A percentile compares a stretch with the other conserved stretches of the same genome.
phyloP scores from a whole-genome alignment of 805 yeast genomes.

The Isabelozyma gotoi region DNA sequence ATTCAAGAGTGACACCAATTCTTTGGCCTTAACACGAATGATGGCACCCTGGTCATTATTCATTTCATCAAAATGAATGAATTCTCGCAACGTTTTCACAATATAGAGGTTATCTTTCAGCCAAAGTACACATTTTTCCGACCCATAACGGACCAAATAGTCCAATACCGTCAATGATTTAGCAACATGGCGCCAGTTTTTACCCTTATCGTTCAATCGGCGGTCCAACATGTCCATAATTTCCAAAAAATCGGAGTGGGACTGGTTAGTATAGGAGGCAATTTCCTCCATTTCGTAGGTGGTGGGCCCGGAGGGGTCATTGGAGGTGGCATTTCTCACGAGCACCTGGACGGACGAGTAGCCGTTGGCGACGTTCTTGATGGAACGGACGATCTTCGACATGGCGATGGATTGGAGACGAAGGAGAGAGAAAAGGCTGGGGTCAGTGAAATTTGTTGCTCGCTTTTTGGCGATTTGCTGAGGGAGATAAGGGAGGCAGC shows the following conservation, averaged over 20 bases:
- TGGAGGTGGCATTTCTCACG: slow-evolving; percentile 90
- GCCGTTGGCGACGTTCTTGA: slow-evolving; percentile 88
- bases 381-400: slow-evolving; percentile 81
- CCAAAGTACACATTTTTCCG: slow-evolving; percentile 90
- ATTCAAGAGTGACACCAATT: slow-evolving; percentile 71
- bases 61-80: slow-evolving; percentile 73
- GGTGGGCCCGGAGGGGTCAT: slow-evolving; percentile 83
- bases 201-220: slow-evolving; percentile 91
- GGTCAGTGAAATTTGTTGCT: slow-evolving; percentile 21
- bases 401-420: slow-evolving; percentile 27
- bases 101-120: slow-evolving; percentile 84
- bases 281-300: slow-evolving; percentile 80
- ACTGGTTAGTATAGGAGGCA: slow-evolving; percentile 68
- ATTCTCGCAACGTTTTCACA: slow-evolving; percentile 87
- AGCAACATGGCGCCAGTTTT: slow-evolving; percentile 95
- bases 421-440: slow-evolving; percentile 16
- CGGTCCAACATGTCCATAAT: slow-evolving; percentile 93
- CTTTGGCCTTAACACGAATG: slow-evolving; percentile 85
- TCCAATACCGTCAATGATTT: slow-evolving; percentile 89
- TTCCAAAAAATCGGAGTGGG: slow-evolving; percentile 72
- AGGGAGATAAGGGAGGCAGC: not conserved
- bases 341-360: slow-evolving; percentile 81
- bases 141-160: slow-evolving; percentile 79
- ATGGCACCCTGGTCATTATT: slow-evolving; percentile 87
- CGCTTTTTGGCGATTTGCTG: not conserved